Evolutionary conservation across 371 early-diverging fungal genomes (phyloP).

Genomic region (Circinella umbellata): DNA sequence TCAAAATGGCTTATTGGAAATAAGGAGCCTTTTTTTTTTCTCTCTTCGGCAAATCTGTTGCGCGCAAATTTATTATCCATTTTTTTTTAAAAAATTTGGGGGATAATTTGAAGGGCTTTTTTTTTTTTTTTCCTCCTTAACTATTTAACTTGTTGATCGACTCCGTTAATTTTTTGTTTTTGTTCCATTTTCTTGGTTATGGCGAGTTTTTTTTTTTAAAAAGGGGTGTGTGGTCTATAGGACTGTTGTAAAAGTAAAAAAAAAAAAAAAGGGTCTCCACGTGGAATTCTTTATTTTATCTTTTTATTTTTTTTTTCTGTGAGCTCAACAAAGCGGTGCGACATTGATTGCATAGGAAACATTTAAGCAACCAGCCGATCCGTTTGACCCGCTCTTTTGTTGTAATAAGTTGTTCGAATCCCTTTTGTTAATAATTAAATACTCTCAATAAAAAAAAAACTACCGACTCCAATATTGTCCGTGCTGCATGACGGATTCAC

Average conservation of each 20-base stretch:
- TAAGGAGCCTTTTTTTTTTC: background rate
- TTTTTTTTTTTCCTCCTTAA: background rate
- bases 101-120: background rate
- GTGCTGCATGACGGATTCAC: constrained; percentile 7
- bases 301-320: no score
- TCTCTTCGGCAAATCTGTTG: background rate
- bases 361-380: constrained; percentile 12
- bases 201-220: no score
- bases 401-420: background rate
- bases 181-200: no score
- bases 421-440: background rate
- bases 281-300: constrained; percentile 8
- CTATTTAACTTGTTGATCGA: background rate
- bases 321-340: constrained; percentile 15
- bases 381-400: constrained; percentile 1
- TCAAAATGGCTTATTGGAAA: background rate
- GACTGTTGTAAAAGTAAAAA: background rate
- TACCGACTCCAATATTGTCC: constrained; percentile 17
- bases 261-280: constrained; percentile 5
- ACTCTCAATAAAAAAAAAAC: background rate
- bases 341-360: constrained; percentile 22
- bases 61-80: background rate
- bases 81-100: background rate
- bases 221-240: background rate
- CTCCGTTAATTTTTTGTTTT: background rate